Conservation (phyloP, 1,139 yeast species). For the Candida labiduridarum region DNA sequence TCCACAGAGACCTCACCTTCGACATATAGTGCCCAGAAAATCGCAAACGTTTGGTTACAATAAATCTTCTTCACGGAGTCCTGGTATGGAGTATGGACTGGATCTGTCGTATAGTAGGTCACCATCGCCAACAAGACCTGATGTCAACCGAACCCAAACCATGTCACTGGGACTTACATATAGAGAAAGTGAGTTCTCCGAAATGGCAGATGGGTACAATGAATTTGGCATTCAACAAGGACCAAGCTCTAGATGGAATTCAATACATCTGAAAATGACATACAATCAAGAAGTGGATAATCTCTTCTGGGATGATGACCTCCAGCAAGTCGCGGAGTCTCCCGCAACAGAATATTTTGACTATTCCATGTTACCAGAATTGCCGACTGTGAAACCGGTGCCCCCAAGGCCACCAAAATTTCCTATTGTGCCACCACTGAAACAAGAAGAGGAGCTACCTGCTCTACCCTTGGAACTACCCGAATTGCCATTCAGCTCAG, state of each 20-base stretch:
- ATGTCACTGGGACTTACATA: constrained; percentile 5
- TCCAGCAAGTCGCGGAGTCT: constrained; percentile 10
- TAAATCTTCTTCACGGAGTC: constrained; percentile 1
- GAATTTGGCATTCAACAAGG: constrained; percentile 15
- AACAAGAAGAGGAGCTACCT: constrained; percentile 36
- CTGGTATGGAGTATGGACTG: background rate
- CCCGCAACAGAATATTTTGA: constrained; percentile 39
- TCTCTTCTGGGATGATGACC: constrained; percentile 20
- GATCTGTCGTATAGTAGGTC: constrained; percentile 24
- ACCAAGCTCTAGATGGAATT: constrained; percentile 19
- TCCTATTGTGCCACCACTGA: constrained; percentile 5
- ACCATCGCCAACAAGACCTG: constrained; percentile 33
- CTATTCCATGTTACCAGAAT: constrained; percentile 44
- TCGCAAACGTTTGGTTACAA: background rate
- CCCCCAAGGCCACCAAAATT: constrained; percentile 4
- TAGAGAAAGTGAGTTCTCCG: background rate
- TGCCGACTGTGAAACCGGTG: constrained; percentile 24
- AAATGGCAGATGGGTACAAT: constrained; percentile 12
- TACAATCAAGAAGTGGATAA: constrained; percentile 17
- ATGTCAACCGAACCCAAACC: background rate
- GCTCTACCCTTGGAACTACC: constrained; percentile 59
- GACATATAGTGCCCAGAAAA: background rate
- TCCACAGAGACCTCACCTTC: constrained; percentile 7
- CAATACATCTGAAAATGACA: constrained; percentile 18
- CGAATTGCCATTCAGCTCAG: constrained; percentile 57